Evolutionary conservation across 306 rosid species (phyloP), one percentile per base, ranked within the genome.

Genomic region (Oemleria cerasiformis): DNA sequence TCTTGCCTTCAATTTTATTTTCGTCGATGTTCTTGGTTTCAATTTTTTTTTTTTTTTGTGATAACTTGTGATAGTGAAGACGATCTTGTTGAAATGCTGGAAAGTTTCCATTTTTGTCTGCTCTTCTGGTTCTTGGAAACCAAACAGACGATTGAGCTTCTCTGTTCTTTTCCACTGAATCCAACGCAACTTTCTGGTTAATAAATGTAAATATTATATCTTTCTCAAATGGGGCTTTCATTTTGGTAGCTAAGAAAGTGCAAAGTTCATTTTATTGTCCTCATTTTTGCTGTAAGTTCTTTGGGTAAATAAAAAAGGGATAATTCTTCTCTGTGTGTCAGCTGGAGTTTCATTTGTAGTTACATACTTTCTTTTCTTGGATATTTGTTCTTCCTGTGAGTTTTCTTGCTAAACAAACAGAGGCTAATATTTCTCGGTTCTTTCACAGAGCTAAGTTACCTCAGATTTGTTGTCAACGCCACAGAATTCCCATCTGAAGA

Each of bases 381-480:
- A 58, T 0, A 56, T 39, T 70, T 42, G 16, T 43, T 15, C 16
- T 69, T 54, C 12, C 10, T 9, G 43, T 42, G 11, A 23, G 30
- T n/a, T 70, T 70, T 70, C 71, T 54, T 20, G 36, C 36, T 30
- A 41, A n/a, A 41, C 9, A 10, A 50, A 8, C 30, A 13, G 48
- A 47, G 19, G 47, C 50, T 67, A 19, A 42, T 55, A 48, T 42
- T 56, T 23, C 41, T 56, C 2, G 16, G 55, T 70, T 56, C 39
- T 25, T 25, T 23, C 13, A 10, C 84, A 80, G 93, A 30, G 3
- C 82, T 87, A 12, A 62, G 55, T 73, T 87, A 88, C 81, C 71
- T 77, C n/a, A 82, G 69, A 34, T 80, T 88, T 67, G 90, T 87
- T 14, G 20, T 74, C n/a, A 91, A 93, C 61, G 94, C 97, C n/a